Evolutionary conservation across 305 asterid species (phyloP).

Genomic region (Rubia peregrina): DNA sequence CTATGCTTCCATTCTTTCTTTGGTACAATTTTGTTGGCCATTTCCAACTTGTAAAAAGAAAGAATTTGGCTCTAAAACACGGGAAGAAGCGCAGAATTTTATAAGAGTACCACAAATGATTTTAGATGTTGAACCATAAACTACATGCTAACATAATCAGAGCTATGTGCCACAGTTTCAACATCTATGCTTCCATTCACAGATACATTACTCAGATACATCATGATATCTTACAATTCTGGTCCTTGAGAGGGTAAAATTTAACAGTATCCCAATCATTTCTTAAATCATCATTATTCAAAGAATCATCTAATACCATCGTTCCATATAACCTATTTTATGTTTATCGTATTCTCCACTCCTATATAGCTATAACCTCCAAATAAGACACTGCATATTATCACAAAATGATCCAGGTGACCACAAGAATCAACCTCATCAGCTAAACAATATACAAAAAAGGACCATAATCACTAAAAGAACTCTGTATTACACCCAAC

Average conservation of each 20-base stretch:
- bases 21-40: slow-evolving; percentile 42
- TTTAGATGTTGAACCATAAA: slow-evolving; percentile 20
- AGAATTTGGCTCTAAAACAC: slow-evolving; percentile 9
- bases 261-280: background rate
- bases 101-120: slow-evolving; percentile 7
- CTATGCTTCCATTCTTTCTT: slow-evolving; percentile 44
- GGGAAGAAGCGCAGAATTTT: slow-evolving; percentile 12
- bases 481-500: no score
- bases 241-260: slow-evolving; percentile 2
- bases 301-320: background rate
- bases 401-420: background rate
- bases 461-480: background rate
- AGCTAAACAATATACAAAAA: background rate
- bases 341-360: background rate
- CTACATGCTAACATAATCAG: slow-evolving; percentile 48
- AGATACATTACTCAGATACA: slow-evolving; percentile 33
- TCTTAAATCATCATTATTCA: slow-evolving; percentile 1
- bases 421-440: background rate
- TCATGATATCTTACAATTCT: background rate
- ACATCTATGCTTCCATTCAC: slow-evolving; percentile 41
- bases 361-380: background rate
- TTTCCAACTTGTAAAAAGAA: slow-evolving; percentile 39
- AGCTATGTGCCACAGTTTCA: slow-evolving; percentile 31
- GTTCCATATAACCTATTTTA: slow-evolving; percentile 1
- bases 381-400: slow-evolving; percentile 7